Evolutionary conservation across 768 basidiomycete genomes (phyloP).

Genomic region (Clitopilus hobsonii): DNA sequence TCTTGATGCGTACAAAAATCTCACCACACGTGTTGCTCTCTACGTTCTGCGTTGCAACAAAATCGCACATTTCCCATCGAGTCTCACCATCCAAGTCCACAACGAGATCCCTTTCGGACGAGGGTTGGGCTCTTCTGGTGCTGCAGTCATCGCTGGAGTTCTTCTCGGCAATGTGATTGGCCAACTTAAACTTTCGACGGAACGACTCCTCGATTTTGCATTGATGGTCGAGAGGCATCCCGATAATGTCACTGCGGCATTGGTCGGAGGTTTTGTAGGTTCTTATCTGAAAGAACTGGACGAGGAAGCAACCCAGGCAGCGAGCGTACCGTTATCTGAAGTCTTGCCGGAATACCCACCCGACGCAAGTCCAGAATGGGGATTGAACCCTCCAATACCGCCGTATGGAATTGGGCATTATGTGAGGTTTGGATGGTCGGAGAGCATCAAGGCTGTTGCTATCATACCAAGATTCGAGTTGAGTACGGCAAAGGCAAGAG

Average conservation of each 20-base stretch:
- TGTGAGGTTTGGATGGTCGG: conserved; percentile 83
- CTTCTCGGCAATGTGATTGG: conserved; percentile 86
- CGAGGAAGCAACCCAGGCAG: conserved; percentile 71
- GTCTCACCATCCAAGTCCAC: conserved; percentile 68
- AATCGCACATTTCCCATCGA: conserved; percentile 70
- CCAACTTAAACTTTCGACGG: conserved; percentile 57
- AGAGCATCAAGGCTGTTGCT: conserved; percentile 84
- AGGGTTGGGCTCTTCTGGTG: conserved; percentile 95
- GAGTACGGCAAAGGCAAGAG: conserved; percentile 91
- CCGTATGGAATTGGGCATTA: conserved; percentile 92
- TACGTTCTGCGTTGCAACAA: conserved; percentile 93
- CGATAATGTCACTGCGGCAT: conserved; percentile 97
- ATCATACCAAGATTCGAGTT: conserved; percentile 95
- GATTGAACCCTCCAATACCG: conserved; percentile 79
- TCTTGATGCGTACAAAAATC: conserved; percentile 92
- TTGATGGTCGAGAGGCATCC: conserved; percentile 99
- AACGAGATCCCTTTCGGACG: conserved; percentile 98
- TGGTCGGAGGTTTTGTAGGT: conserved; percentile 96
- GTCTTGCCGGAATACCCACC: conserved; percentile 94
- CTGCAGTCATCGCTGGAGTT: conserved; percentile 97
- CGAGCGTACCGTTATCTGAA: conserved; percentile 90
- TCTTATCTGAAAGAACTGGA: conserved; percentile 92
- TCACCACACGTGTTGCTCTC: conserved; percentile 94
- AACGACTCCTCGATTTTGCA: conserved; percentile 88
- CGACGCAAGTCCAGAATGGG: conserved; percentile 92